These are phyloP conservation scores for Priceomyces carsonii DNA, from an alignment of 805 yeast species.

Conservation along the genomic window DNA sequence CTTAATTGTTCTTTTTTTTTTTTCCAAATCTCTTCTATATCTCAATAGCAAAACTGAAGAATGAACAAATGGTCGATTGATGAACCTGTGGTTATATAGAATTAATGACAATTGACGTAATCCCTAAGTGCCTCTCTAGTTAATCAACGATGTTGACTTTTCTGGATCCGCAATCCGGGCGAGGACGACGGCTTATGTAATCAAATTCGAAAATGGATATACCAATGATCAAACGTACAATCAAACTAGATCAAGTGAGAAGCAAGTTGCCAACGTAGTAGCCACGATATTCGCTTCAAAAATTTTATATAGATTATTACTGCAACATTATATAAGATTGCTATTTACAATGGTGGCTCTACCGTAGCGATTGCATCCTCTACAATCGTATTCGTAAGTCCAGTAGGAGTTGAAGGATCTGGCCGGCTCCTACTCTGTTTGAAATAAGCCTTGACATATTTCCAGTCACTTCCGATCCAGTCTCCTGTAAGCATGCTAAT, in stretches of 20 bases:
- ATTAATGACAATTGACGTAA: slow-evolving; percentile 2
- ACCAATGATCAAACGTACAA: too few relatives aligned
- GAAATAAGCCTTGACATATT: slow-evolving; percentile 29
- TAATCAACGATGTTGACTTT: slow-evolving; percentile 4
- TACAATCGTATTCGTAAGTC: slow-evolving; percentile 32
- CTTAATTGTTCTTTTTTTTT: slow-evolving; percentile 2
- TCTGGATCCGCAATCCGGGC: slow-evolving; percentile 7
- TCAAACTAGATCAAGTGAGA: too few relatives aligned
- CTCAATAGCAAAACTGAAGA: slow-evolving; percentile 5
- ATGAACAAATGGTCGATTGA: slow-evolving; percentile 5
- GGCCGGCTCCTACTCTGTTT: slow-evolving; percentile 15
- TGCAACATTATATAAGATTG: neutral
- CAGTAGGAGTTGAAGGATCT: slow-evolving; percentile 30
- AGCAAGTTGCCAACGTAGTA: too few relatives aligned
- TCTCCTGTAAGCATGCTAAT: slow-evolving; percentile 40
- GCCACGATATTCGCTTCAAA: too few relatives aligned
- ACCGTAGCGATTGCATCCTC: slow-evolving; percentile 38
- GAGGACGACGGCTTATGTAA: slow-evolving; percentile 5
- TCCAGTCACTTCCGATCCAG: slow-evolving; percentile 46
- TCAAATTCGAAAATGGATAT: neutral
- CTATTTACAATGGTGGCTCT: slow-evolving; percentile 38
- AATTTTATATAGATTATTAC: too few relatives aligned
- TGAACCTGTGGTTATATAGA: slow-evolving; percentile 4
- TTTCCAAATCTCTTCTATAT: neutral
- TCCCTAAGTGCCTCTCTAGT: too few relatives aligned